Percentiles rank a stretch among this genome's conserved stretches.
Evolutionary conservation across 176 grass and related monocot species (phyloP).

Genomic region (bread wheat (Triticum aestivum)): DNA sequence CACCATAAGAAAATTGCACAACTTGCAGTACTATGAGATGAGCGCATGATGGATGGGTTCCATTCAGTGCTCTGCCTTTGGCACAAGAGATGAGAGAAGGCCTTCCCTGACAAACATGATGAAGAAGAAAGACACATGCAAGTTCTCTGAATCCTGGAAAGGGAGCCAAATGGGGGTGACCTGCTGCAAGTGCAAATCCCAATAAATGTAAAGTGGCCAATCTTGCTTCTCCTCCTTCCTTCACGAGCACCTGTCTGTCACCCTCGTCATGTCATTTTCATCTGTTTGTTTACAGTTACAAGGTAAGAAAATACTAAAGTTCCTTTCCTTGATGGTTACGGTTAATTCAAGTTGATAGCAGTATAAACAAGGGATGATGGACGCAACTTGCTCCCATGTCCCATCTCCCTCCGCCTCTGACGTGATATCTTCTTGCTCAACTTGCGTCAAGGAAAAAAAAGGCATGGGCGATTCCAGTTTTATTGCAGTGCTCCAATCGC

Average conservation of each 20-base stretch:
- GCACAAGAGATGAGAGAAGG: slow-evolving; percentile 16
- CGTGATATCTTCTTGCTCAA: slow-evolving; percentile 3
- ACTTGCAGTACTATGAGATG: background rate
- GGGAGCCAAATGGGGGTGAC: slow-evolving; percentile 14
- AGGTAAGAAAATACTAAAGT: background rate
- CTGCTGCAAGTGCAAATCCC: slow-evolving; percentile 49
- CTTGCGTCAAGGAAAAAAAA: background rate
- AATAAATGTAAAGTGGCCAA: slow-evolving; percentile 50
- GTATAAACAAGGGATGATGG: too few relatives aligned
- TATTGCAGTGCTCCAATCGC: background rate
- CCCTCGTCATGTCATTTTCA: slow-evolving; percentile 12
- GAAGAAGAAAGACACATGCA: slow-evolving; percentile 24
- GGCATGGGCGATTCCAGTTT: background rate
- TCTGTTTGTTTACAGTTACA: slow-evolving; percentile 18
- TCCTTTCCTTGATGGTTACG: background rate
- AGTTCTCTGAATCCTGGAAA: slow-evolving; percentile 44
- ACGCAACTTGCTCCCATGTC: too few relatives aligned
- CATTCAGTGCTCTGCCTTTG: background rate
- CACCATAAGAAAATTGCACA: background rate
- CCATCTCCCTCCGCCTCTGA: background rate
- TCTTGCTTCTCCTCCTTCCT: slow-evolving; percentile 19
- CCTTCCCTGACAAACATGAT: slow-evolving; percentile 14
- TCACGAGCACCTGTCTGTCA: background rate
- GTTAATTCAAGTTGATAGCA: too few relatives aligned
- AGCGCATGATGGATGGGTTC: background rate